phyloP scores from a whole-genome alignment of 2,329 filamentous ascomycete species.

The Diatrype stigma region DNA sequence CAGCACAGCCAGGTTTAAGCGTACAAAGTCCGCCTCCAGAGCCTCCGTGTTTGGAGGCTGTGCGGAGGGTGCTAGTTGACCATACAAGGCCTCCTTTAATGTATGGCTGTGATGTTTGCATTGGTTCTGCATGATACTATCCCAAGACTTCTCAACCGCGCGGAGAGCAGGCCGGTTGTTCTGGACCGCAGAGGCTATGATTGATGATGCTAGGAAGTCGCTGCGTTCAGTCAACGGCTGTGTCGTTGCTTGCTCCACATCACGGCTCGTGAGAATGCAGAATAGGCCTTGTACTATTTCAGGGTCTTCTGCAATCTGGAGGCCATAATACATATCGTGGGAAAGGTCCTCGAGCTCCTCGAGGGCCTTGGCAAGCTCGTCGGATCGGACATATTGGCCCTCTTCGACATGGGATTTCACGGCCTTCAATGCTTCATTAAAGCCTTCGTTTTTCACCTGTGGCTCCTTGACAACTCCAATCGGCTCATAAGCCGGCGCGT shows the following conservation, averaged over 20 bases:
- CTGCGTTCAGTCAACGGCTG: slow-evolving; percentile 22
- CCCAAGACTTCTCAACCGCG: slow-evolving; percentile 47
- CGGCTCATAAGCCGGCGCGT: slow-evolving; percentile 54
- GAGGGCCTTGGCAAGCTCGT: slow-evolving; percentile 45
- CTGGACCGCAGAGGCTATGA: slow-evolving; percentile 54
- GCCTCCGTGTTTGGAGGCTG: slow-evolving; percentile 9
- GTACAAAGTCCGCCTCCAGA: slow-evolving; percentile 16
- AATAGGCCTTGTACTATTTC: slow-evolving; percentile 52
- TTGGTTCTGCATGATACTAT: slow-evolving; percentile 31
- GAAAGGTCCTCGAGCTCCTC: slow-evolving; percentile 58
- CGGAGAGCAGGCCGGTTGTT: slow-evolving; percentile 61
- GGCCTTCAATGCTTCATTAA: slow-evolving; percentile 44
- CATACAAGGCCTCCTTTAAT: slow-evolving; percentile 38
- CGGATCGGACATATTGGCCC: slow-evolving; percentile 16
- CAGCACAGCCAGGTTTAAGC: slow-evolving; percentile 42
- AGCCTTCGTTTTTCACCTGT: slow-evolving; percentile 33
- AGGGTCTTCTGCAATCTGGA: slow-evolving; percentile 55
- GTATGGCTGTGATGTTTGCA: slow-evolving; percentile 26
- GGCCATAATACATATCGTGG: slow-evolving; percentile 67
- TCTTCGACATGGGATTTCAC: slow-evolving; percentile 40
- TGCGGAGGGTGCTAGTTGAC: slow-evolving; percentile 31
- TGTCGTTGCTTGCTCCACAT: slow-evolving; percentile 13
- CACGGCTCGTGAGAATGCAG: slow-evolving; percentile 45
- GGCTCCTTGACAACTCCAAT: slow-evolving; percentile 56
- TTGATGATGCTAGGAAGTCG: slow-evolving; percentile 51